These are phyloP conservation scores for Magnusiomyces ingens DNA, from an alignment of 1,139 yeast genomes.

Conservation along the genomic window DNA sequence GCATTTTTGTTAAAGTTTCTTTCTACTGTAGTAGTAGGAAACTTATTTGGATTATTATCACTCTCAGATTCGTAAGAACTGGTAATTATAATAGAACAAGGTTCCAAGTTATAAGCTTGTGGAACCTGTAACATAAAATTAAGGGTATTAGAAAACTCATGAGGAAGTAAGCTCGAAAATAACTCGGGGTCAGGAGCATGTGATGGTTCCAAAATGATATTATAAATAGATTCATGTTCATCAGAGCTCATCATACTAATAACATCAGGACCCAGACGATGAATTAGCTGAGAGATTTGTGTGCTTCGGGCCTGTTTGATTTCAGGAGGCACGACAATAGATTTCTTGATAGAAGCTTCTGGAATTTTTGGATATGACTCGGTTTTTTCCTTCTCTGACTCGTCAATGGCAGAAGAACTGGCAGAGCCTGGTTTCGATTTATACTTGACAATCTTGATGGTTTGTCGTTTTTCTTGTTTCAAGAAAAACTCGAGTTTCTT, in stretches of 20 bases:
- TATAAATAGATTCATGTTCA: conserved; percentile 9
- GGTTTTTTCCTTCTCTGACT: not conserved
- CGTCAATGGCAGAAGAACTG: not conserved
- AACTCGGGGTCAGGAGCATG: not conserved
- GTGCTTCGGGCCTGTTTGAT: conserved; percentile 8
- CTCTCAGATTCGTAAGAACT: conserved; percentile 14
- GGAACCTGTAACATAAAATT: conserved; percentile 27
- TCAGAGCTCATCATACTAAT: not conserved
- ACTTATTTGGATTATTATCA: conserved; percentile 2
- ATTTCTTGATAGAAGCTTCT: not conserved
- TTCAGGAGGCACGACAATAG: conserved; percentile 11
- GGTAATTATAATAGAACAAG: conserved; percentile 21
- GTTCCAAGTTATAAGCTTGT: conserved; percentile 22
- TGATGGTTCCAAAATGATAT: not conserved
- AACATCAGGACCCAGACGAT: conserved; percentile 8
- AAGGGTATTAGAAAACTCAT: conserved; percentile 14
- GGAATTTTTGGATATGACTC: not conserved
- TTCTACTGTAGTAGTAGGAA: conserved; percentile 25
- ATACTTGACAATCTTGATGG: conserved; percentile 43
- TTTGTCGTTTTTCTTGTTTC: conserved; percentile 51
- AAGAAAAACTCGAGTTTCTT: conserved; percentile 51
- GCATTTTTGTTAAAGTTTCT: conserved; percentile 29
- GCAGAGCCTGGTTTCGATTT: conserved; percentile 10
- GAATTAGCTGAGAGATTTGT: conserved; percentile 13
- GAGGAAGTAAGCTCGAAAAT: conserved; percentile 17